Evolutionary conservation across 805 yeast species (phyloP).

Genomic region (Starmerella powellii): DNA sequence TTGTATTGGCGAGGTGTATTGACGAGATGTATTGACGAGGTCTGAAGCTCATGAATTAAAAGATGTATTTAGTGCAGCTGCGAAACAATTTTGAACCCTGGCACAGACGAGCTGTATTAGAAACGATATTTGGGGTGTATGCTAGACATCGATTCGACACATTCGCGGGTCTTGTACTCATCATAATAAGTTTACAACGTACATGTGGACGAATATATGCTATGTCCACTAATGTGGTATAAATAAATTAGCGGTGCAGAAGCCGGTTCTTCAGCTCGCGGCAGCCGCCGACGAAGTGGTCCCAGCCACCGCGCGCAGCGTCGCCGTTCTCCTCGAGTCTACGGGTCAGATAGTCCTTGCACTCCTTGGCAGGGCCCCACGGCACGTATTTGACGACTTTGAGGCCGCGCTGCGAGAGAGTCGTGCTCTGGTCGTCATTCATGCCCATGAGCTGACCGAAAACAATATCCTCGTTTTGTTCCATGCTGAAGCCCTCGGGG

Average conservation of each 20-base stretch:
- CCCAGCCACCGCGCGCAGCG: conserved; percentile 27
- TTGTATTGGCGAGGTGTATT: too few relatives aligned
- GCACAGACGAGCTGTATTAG: too few relatives aligned
- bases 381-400: conserved; percentile 90
- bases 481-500: conserved; percentile 22
- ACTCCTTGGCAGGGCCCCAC: conserved; percentile 94
- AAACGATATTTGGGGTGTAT: too few relatives aligned
- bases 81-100: too few relatives aligned
- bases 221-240: too few relatives aligned
- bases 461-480: conserved; percentile 39
- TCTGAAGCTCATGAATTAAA: too few relatives aligned
- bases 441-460: conserved; percentile 88
- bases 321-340: conserved; percentile 94
- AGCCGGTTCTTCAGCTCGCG: conserved; percentile 18
- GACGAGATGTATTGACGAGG: too few relatives aligned
- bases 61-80: too few relatives aligned
- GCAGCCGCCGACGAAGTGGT: conserved; percentile 18
- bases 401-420: conserved; percentile 50
- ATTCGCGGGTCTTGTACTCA: too few relatives aligned
- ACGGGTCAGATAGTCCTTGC: conserved; percentile 77
- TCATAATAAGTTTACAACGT: too few relatives aligned
- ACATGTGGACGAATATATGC: too few relatives aligned
- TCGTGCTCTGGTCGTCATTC: conserved; percentile 82
- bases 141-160: too few relatives aligned
- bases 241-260: not conserved